A percentile compares a stretch with the other conserved stretches of the same genome.
Conservation (phyloP, 164 flowering plant genomes). For the Buxus sempervirens region DNA sequence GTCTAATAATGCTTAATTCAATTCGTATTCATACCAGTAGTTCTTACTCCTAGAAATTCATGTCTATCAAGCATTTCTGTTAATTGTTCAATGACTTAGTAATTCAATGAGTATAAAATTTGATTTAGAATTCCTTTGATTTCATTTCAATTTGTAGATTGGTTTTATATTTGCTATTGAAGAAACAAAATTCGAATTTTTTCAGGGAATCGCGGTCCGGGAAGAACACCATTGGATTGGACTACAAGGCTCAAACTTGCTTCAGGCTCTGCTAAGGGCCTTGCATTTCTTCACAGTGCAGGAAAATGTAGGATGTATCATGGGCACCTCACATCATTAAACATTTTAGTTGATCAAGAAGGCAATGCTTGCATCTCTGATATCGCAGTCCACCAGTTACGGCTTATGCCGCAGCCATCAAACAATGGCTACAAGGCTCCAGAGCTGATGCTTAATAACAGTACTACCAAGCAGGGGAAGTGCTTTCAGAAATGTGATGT, state of each 20-base stretch:
- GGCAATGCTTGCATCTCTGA: constrained; percentile 40
- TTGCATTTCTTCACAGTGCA: constrained; percentile 32
- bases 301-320: constrained; percentile 30
- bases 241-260: constrained; percentile 37
- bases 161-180: not conserved
- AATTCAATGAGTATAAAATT: not conserved
- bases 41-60: too few relatives aligned
- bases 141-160: not conserved
- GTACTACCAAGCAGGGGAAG: constrained; percentile 6
- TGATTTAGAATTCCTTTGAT: not conserved
- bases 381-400: constrained; percentile 31
- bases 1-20: not conserved
- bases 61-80: too few relatives aligned
- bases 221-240: constrained; percentile 46
- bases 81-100: too few relatives aligned
- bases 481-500: constrained; percentile 33
- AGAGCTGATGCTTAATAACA: constrained; percentile 13
- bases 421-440: constrained; percentile 29
- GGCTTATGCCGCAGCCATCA: constrained; percentile 14
- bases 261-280: constrained; percentile 37
- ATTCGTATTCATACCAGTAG: too few relatives aligned
- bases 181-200: not conserved
- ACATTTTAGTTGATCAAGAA: constrained; percentile 31
- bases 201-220: constrained; percentile 41
- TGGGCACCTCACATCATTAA: constrained; percentile 40